A percentile compares a stretch with the other conserved stretches of the same genome.
These are phyloP conservation scores for Kuraishia ogatae DNA, from an alignment of 805 yeast species.

Conservation along the genomic window DNA sequence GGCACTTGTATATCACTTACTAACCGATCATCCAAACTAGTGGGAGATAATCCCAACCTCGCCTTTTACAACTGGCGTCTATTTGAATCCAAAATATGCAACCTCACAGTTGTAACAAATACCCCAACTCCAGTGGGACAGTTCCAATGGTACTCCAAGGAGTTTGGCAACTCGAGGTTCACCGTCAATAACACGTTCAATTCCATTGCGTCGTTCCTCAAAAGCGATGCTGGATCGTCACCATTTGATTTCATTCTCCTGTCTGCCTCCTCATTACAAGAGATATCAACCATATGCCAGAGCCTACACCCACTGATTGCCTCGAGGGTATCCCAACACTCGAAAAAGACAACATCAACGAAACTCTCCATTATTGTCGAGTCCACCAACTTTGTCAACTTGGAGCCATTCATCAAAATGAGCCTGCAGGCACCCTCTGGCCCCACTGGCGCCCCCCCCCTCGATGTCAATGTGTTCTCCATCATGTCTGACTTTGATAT, in stretches of 20 bases:
- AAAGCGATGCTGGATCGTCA: neutral
- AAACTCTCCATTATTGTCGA: constrained; percentile 54
- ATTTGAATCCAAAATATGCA: constrained; percentile 32
- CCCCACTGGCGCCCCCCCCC: neutral
- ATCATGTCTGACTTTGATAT: constrained; percentile 58
- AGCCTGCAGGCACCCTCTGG: constrained; percentile 18
- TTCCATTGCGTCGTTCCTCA: constrained; percentile 18
- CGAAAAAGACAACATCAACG: constrained; percentile 9
- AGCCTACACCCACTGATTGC: constrained; percentile 28
- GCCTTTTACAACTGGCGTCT: constrained; percentile 54
- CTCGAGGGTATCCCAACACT: constrained; percentile 8
- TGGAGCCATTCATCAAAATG: constrained; percentile 59
- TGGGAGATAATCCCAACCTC: constrained; percentile 51
- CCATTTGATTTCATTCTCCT: constrained; percentile 35
- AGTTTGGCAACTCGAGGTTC: constrained; percentile 24
- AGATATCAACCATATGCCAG: constrained; percentile 32
- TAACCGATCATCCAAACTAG: neutral
- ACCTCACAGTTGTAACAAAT: constrained; percentile 31
- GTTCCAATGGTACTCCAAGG: constrained; percentile 21
- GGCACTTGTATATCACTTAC: neutral
- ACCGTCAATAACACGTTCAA: constrained; percentile 11
- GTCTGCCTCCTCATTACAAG: constrained; percentile 42
- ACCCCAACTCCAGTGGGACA: constrained; percentile 5
- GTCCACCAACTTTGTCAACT: constrained; percentile 61
- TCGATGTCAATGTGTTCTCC: constrained; percentile 35